Evolutionary conservation across 169 alveolate genomes (phyloP).

Genomic region (Toxoplasma gondii): DNA sequence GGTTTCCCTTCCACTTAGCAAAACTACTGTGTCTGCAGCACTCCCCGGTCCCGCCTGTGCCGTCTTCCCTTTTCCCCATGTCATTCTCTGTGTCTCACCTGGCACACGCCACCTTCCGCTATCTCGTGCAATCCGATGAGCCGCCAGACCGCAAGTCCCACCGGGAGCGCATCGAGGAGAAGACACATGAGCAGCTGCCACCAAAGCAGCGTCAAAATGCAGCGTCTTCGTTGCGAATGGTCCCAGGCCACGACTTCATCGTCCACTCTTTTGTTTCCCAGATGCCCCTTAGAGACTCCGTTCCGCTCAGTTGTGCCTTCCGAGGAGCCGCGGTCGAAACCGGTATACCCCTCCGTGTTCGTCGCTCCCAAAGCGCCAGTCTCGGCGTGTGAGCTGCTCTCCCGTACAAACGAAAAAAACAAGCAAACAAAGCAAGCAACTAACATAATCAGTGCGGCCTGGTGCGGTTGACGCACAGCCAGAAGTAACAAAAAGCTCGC

Average conservation of each 20-base stretch:
- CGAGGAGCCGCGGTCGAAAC: background rate
- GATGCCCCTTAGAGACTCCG: background rate
- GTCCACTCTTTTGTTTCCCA: too few species aligned
- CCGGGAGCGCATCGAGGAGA: background rate
- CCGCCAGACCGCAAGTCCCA: background rate
- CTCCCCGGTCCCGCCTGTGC: background rate
- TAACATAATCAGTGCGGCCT: background rate
- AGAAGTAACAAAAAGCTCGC: background rate
- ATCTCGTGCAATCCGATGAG: background rate
- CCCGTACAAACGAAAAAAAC: background rate
- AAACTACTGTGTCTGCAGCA: background rate
- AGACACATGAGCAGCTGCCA: background rate
- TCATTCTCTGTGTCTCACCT: background rate
- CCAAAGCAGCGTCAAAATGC: background rate
- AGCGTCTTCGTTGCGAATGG: background rate
- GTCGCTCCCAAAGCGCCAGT: background rate
- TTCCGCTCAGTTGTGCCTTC: background rate
- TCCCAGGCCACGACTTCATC: too few species aligned
- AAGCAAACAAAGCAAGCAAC: background rate
- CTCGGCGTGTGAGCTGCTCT: background rate
- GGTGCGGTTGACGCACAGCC: background rate
- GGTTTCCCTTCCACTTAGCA: background rate
- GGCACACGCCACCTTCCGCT: background rate
- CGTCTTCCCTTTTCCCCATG: background rate
- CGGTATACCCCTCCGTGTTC: background rate